phyloP scores from a whole-genome alignment of 495 filamentous ascomycete species.

The Podospora sp. region DNA sequence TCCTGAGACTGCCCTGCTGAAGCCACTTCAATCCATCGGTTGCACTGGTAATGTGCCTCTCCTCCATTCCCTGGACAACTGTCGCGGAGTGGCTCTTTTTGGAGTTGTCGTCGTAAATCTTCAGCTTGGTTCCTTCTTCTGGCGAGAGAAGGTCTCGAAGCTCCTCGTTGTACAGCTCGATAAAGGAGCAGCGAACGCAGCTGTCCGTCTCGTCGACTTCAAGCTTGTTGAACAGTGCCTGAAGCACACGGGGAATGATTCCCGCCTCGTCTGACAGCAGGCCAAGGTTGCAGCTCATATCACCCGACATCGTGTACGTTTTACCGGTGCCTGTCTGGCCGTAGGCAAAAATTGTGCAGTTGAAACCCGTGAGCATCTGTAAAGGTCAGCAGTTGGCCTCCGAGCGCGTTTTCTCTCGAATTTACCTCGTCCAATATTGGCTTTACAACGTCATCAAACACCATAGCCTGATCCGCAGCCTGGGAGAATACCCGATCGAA shows the following conservation, averaged over 20 bases:
- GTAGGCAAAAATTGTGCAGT: slow-evolving; percentile 98
- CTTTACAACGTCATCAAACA: slow-evolving; percentile 91
- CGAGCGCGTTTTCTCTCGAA: background rate
- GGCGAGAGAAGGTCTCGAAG: slow-evolving; percentile 81
- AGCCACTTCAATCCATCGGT: slow-evolving; percentile 82
- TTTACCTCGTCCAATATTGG: slow-evolving; percentile 90
- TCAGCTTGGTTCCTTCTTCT: slow-evolving; percentile 83
- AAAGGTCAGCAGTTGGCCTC: slow-evolving; percentile 17
- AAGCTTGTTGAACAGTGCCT: slow-evolving; percentile 82
- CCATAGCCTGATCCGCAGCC: slow-evolving; percentile 87
- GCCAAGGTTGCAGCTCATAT: slow-evolving; percentile 85
- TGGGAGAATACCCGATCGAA: slow-evolving; percentile 98
- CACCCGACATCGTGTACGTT: slow-evolving; percentile 98
- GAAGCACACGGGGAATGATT: slow-evolving; percentile 87
- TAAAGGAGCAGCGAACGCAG: slow-evolving; percentile 96
- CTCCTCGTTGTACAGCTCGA: slow-evolving; percentile 98
- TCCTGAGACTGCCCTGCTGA: slow-evolving; percentile 86
- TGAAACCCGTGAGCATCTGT: slow-evolving; percentile 93
- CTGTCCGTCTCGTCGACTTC: slow-evolving; percentile 77
- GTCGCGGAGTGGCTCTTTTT: slow-evolving; percentile 79
- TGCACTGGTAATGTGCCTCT: slow-evolving; percentile 85
- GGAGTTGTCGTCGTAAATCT: slow-evolving; percentile 90
- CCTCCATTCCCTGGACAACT: slow-evolving; percentile 96
- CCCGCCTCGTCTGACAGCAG: slow-evolving; percentile 88
- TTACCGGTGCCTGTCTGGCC: slow-evolving; percentile 98